A percentile compares a stretch with the other conserved stretches of the same genome.
Evolutionary conservation across 2,329 filamentous ascomycete species (phyloP).

Genomic region (Cryphonectria radicalis): DNA sequence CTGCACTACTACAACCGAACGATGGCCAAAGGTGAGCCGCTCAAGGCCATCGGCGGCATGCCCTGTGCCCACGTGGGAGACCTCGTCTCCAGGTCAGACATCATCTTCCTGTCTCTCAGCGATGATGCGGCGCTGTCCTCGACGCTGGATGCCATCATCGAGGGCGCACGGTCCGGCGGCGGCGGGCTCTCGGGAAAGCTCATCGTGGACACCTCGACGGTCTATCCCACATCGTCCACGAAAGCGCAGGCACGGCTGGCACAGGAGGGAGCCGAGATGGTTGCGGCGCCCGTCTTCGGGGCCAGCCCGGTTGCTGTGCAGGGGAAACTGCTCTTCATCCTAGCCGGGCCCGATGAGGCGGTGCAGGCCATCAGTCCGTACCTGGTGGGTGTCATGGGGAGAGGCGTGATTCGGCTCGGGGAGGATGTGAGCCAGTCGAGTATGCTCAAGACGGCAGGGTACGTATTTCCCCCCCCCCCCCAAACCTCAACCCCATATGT

Average conservation of each 20-base stretch:
- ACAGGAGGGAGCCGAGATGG: conserved; percentile 40
- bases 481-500: too few species aligned
- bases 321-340: conserved; percentile 50
- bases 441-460: conserved; percentile 54
- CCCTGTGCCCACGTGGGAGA: conserved; percentile 32
- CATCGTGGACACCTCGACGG: conserved; percentile 54
- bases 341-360: conserved; percentile 46
- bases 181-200: conserved; percentile 43
- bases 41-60: conserved; percentile 37
- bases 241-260: conserved; percentile 37
- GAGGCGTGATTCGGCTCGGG: conserved; percentile 48
- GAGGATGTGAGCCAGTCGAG: conserved; percentile 48
- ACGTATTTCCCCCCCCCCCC: conserved; percentile 57
- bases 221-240: conserved; percentile 49
- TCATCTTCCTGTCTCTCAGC: conserved; percentile 66
- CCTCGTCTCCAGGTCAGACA: conserved; percentile 39
- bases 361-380: conserved; percentile 43
- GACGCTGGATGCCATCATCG: conserved; percentile 62
- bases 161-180: conserved; percentile 35
- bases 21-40: conserved; percentile 46
- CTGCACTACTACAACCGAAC: conserved; percentile 53
- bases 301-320: conserved; percentile 52
- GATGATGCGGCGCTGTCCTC: conserved; percentile 75
- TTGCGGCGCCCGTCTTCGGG: conserved; percentile 55
- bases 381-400: conserved; percentile 47